Conservation (phyloP, 805 yeast genomes). For the Yueomyces sp. region DNA sequence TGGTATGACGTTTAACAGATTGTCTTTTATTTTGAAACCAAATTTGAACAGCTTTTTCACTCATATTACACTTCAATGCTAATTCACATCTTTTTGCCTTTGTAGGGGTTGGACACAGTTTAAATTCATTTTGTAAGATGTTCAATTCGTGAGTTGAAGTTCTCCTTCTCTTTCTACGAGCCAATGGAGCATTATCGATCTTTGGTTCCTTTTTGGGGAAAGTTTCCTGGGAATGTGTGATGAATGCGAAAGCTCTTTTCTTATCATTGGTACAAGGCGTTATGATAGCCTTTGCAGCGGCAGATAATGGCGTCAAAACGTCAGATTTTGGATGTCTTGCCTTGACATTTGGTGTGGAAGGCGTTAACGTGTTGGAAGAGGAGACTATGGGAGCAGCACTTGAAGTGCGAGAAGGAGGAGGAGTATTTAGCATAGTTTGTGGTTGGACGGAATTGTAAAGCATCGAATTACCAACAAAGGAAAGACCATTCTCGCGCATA, state of each 20-base stretch:
- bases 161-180: conserved; percentile 89
- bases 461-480: not conserved
- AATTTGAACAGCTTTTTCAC: conserved; percentile 95
- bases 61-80: conserved; percentile 75
- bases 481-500: too few relatives aligned
- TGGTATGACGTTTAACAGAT: conserved; percentile 41
- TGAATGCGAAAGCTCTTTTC: conserved; percentile 58
- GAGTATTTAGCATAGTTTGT: not conserved
- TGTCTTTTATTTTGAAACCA: conserved; percentile 98
- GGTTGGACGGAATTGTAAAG: too few relatives aligned
- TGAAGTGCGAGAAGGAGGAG: not conserved
- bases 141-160: conserved; percentile 80
- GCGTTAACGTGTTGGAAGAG: not conserved
- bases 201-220: conserved; percentile 72
- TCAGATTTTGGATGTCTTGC: conserved; percentile 2
- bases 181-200: conserved; percentile 83
- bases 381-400: not conserved
- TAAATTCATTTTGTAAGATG: conserved; percentile 70
- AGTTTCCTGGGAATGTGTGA: conserved; percentile 84
- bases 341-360: not conserved
- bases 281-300: conserved; percentile 18
- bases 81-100: conserved; percentile 62
- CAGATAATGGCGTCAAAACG: conserved; percentile 21
- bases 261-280: conserved; percentile 21
- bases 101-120: conserved; percentile 67